A percentile compares a stretch with the other conserved stretches of the same genome.
phyloP scores from a whole-genome alignment of 345 rosid species.

The Heritiera littoralis region DNA sequence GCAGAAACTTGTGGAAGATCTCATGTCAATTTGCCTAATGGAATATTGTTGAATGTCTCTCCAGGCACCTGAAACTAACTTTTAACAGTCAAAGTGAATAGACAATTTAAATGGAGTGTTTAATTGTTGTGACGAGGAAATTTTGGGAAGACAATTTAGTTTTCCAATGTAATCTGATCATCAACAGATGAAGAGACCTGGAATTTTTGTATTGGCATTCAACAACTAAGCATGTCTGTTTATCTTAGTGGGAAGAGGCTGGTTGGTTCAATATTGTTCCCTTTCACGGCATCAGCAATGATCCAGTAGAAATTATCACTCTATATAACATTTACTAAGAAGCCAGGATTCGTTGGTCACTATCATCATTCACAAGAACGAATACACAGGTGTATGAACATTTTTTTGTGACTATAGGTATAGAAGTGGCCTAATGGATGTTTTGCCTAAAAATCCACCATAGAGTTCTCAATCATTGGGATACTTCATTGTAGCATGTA shows the following conservation, averaged over 20 bases:
- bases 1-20: conserved; percentile 1
- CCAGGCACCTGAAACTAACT: neutral
- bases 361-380: neutral
- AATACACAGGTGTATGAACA: neutral
- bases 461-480: neutral
- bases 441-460: neutral
- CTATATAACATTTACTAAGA: neutral
- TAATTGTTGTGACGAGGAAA: neutral
- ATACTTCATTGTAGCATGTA: neutral
- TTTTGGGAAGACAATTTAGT: neutral
- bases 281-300: too few relatives aligned
- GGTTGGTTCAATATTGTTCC: too few relatives aligned
- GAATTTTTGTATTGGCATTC: neutral
- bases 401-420: neutral
- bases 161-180: neutral
- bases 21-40: neutral
- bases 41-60: neutral
- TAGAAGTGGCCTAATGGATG: neutral
- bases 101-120: neutral
- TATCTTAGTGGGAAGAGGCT: neutral
- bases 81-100: neutral
- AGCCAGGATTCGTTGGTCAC: neutral
- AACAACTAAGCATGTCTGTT: neutral
- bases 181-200: neutral
- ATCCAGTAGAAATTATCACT: neutral